These are phyloP conservation scores for Adiantum capillusveneris DNA, from an alignment of 75 land plant species.

Conservation along the genomic window DNA sequence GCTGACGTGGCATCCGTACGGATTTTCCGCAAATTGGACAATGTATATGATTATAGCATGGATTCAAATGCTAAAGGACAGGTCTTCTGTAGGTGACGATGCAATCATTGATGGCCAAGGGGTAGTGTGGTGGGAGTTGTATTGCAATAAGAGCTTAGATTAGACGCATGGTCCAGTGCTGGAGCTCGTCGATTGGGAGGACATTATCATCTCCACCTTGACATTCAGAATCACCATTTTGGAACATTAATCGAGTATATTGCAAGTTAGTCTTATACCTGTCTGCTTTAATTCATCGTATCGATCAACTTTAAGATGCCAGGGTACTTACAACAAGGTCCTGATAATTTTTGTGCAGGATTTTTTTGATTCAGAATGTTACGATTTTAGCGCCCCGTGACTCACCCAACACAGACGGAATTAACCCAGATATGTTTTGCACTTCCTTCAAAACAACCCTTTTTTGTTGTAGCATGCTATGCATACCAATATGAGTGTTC, in stretches of 20 bases:
- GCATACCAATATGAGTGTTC: no score
- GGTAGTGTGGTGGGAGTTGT: conserved; percentile 65
- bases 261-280: conserved; percentile 43
- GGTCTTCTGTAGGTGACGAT: conserved; percentile 59
- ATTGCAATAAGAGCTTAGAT: conserved; percentile 31
- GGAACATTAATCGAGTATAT: conserved; percentile 84
- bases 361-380: conserved; percentile 34
- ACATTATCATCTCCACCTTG: conserved; percentile 53
- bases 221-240: conserved; percentile 69
- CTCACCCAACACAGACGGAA: conserved; percentile 55
- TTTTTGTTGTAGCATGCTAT: no score
- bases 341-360: background rate
- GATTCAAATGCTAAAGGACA: no score
- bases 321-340: conserved; percentile 9
- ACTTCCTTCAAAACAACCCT: no score
- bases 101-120: conserved; percentile 91
- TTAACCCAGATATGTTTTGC: conserved; percentile 53
- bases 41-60: no score
- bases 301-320: background rate
- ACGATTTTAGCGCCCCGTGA: conserved; percentile 45
- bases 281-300: background rate
- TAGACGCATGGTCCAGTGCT: conserved; percentile 68
- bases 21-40: no score
- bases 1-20: no score
- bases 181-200: conserved; percentile 55